Base-by-base conservation (phyloP, 108 stramenopile species). In the Pseudonitzschia multistriata region DNA sequence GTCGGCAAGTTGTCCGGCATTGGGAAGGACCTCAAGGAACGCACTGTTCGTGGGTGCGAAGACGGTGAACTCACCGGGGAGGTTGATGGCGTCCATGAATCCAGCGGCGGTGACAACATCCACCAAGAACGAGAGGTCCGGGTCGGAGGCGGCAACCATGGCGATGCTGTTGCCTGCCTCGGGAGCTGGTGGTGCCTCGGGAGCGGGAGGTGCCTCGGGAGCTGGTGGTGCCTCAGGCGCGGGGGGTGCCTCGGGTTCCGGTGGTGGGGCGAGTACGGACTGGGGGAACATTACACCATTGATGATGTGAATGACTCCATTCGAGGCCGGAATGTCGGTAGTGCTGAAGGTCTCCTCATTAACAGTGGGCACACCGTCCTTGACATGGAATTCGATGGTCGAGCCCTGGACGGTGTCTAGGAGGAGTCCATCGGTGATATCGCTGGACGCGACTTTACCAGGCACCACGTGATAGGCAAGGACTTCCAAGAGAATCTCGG, bases 31-130 rank as follows among this genome's bases (percentile, higher is more conserved):
- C 1, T 36, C 15, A 24, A 60, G 19, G 50, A 84, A 87, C 2
- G 83, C 86, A 1, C 47, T 80, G 62, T 87, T 77, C 42, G 81
- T 83, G 14, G 86, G 86, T 22, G 83, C 86, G 49, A 79, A 79
- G 49, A 79, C 67, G 14, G 72, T 64, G 42, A 42, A 74, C 5
- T 56, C 52, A 49, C 71, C 77, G 7, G 86, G 72, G 10, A 77
- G 76, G 13, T 47, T 35, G 0, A 83, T 13, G 13, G 74, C 68
- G 4, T 33, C 63, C 0, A 73, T 77, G 28, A 87, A 68, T 42
- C 47, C 33, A 24, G 40, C 60, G 11, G 49, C 2, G 7, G 27
- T 24, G 19, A 71, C 40, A 33, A 47, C 47, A 17, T 60, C 29
- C 14, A 62, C 28, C 27, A 71, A 42, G 19, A 47, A 39, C 15